Percentiles rank a stretch among this genome's conserved stretches.
These are phyloP conservation scores for Postia placenta DNA, from an alignment of 768 basidiomycete genomes.

Conservation along the genomic window DNA sequence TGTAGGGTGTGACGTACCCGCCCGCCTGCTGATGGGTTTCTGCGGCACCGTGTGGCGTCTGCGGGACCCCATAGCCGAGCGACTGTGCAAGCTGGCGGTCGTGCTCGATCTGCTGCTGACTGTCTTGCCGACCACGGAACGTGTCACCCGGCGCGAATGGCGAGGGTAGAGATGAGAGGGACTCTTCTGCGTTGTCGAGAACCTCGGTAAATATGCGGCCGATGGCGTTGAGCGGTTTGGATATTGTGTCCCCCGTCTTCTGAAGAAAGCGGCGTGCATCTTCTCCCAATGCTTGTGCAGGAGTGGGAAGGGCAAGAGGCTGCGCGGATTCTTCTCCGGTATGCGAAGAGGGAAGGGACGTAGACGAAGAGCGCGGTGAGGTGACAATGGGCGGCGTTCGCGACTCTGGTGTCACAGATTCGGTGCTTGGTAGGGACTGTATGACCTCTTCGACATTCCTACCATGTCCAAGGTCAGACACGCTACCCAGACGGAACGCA, in stretches of 20 bases:
- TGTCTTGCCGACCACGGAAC: conserved; percentile 42
- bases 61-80: conserved; percentile 25
- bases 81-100: conserved; percentile 24
- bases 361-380: conserved; percentile 20
- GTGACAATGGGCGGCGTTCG: conserved; percentile 25
- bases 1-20: conserved; percentile 59
- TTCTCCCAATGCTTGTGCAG: conserved; percentile 41
- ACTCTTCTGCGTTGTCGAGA: conserved; percentile 64
- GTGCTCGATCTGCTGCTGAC: conserved; percentile 29
- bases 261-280: conserved; percentile 83
- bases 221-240: conserved; percentile 86
- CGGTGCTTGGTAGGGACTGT: conserved; percentile 36
- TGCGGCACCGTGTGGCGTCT: conserved; percentile 33
- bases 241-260: conserved; percentile 86
- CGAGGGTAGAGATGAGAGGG: conserved; percentile 57
- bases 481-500: background rate
- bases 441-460: conserved; percentile 61
- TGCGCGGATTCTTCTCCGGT: conserved; percentile 88
- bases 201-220: conserved; percentile 85
- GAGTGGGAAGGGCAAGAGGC: conserved; percentile 59
- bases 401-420: conserved; percentile 25
- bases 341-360: conserved; percentile 32
- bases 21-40: conserved; percentile 17
- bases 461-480: background rate
- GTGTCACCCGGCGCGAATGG: conserved; percentile 67